These are phyloP conservation scores for Forsythia suspensa DNA, from an alignment of 257 asterid genomes.

Conservation along the genomic window DNA sequence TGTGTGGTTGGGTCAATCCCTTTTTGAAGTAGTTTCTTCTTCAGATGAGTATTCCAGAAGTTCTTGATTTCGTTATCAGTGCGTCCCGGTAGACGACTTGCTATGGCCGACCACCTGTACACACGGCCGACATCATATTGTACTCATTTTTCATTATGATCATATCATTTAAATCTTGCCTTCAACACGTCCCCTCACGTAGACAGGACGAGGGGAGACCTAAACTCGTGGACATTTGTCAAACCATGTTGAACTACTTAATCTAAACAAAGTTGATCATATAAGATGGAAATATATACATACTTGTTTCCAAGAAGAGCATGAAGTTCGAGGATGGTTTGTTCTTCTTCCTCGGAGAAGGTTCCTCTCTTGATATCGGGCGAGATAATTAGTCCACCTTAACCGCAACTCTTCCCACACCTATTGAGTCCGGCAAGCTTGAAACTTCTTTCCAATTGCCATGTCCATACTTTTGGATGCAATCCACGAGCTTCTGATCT, in stretches of 20 bases:
- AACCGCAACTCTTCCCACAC: constrained; percentile 46
- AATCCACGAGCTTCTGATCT: constrained; percentile 30
- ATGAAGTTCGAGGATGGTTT: constrained; percentile 36
- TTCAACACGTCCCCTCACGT: neutral
- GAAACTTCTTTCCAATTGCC: constrained; percentile 39
- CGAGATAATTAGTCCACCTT: constrained; percentile 49
- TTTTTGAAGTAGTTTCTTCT: constrained; percentile 29
- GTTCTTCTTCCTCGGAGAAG: constrained; percentile 32
- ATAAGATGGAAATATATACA: neutral
- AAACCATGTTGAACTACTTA: neutral
- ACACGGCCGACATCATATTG: neutral
- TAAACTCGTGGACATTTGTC: too few species aligned
- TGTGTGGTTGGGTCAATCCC: constrained; percentile 43
- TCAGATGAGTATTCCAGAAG: constrained; percentile 39
- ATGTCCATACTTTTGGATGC: constrained; percentile 39
- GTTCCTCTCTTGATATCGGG: constrained; percentile 42
- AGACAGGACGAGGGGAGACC: neutral
- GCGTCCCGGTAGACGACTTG: constrained; percentile 38
- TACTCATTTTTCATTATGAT: too few species aligned
- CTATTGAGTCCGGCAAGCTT: constrained; percentile 39
- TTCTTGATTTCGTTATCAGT: constrained; percentile 45
- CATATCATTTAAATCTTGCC: neutral
- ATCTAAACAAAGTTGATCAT: neutral
- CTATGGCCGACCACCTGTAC: constrained; percentile 42
- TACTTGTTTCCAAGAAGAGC: constrained; percentile 43